Conservation (phyloP, 2,329 filamentous ascomycete species). For the Hymenoscyphus salicellus region DNA sequence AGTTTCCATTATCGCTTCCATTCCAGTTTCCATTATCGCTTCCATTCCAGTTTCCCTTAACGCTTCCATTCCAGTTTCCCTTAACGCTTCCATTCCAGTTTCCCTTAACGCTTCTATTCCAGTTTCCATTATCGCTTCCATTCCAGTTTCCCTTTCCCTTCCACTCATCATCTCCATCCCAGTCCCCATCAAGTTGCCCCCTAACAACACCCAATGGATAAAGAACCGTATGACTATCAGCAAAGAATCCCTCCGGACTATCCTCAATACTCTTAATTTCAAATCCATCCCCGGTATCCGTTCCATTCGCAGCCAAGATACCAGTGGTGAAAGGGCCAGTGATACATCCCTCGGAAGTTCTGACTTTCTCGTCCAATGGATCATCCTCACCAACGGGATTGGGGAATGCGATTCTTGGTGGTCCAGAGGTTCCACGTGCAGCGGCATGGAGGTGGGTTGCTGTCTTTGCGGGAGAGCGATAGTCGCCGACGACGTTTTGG, state of each 20-base stretch:
- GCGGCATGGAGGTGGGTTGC: conserved; percentile 52
- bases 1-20: too few relatives aligned
- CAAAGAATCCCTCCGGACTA: conserved; percentile 48
- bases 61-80: too few relatives aligned
- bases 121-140: too few relatives aligned
- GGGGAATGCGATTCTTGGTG: conserved; percentile 46
- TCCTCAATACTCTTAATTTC: conserved; percentile 46
- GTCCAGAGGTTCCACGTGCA: conserved; percentile 42
- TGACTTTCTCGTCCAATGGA: conserved; percentile 15
- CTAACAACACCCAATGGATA: conserved; percentile 47
- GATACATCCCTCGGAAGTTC: conserved; percentile 30
- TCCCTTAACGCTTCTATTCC: too few relatives aligned
- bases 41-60: too few relatives aligned
- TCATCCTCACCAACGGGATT: conserved; percentile 41
- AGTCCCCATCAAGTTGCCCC: conserved; percentile 40
- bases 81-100: too few relatives aligned
- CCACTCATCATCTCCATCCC: too few relatives aligned
- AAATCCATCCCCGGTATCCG: conserved; percentile 47
- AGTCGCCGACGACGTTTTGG: conserved; percentile 44
- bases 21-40: too few relatives aligned
- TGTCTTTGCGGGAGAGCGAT: conserved; percentile 45
- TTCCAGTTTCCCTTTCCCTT: too few relatives aligned
- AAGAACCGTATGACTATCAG: conserved; percentile 45
- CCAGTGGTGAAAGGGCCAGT: conserved; percentile 45
- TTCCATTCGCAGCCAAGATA: conserved; percentile 38